phyloP scores from a whole-genome alignment of 78 protist species.

The Diacronema lutheri region DNA sequence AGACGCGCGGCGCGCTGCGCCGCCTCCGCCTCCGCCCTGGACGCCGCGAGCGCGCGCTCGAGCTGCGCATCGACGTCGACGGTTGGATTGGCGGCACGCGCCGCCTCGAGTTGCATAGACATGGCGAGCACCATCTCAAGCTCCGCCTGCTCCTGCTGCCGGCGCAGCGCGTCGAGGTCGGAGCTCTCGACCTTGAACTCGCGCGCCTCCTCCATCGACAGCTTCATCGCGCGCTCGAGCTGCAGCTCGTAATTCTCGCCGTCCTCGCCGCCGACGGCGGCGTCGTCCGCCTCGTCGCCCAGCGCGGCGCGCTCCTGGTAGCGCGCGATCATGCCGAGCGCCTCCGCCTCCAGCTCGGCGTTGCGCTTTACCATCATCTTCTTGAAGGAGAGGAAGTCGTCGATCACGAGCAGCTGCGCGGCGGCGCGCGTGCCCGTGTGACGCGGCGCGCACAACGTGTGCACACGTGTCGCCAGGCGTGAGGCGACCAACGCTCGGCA shows the following conservation, averaged over 20 bases:
- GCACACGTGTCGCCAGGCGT: no score
- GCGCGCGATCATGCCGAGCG: neutral
- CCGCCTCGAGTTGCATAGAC: neutral
- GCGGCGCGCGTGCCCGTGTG: no score
- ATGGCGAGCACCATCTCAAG: neutral
- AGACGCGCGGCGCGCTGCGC: neutral
- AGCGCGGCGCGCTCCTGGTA: neutral
- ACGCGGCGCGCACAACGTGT: no score
- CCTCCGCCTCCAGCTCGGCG: constrained; percentile 39
- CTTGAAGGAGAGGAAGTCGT: constrained; percentile 43
- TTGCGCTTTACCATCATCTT: constrained; percentile 45
- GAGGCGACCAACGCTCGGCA: no score
- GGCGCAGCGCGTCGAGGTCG: neutral
- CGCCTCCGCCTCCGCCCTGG: neutral
- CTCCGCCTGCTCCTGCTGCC: neutral
- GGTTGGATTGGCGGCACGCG: neutral
- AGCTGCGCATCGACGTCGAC: no score
- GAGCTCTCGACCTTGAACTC: neutral
- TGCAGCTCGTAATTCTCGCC: neutral
- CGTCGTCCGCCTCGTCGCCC: neutral
- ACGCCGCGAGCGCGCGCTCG: neutral
- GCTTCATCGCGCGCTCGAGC: neutral
- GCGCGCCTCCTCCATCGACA: neutral
- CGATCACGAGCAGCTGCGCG: constrained; percentile 35
- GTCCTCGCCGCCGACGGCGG: neutral